A percentile compares a stretch with the other conserved stretches of the same genome.
Conservation (phyloP, 2,329 filamentous ascomycete genomes). For the Trichoderma simmonsii region DNA sequence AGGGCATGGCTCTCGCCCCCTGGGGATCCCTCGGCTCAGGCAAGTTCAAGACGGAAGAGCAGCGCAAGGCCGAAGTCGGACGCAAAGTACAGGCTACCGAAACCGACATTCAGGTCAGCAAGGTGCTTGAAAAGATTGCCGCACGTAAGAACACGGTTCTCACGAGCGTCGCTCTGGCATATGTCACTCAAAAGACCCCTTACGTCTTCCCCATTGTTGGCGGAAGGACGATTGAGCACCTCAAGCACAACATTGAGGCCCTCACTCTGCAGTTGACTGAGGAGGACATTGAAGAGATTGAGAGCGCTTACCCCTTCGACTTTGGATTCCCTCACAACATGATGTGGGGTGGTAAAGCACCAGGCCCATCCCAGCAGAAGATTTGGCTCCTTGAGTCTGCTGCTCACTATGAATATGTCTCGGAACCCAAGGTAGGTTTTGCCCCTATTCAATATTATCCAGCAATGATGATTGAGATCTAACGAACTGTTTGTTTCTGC, state of each 20-base stretch:
- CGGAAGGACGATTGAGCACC: conserved; percentile 65
- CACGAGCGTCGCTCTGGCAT: conserved; percentile 61
- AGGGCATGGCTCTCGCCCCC: conserved; percentile 53
- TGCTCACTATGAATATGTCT: conserved; percentile 51
- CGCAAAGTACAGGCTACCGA: conserved; percentile 43
- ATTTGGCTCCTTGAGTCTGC: conserved; percentile 46
- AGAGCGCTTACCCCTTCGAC: conserved; percentile 59
- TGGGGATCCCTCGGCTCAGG: conserved; percentile 57
- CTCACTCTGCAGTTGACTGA: conserved; percentile 56
- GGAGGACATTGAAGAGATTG: conserved; percentile 65
- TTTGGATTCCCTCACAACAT: conserved; percentile 65
- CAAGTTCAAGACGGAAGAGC: conserved; percentile 41
- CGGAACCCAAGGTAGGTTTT: conserved; percentile 35
- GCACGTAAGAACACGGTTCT: conserved; percentile 41
- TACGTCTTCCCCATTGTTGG: conserved; percentile 74
- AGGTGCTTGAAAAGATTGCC: conserved; percentile 49
- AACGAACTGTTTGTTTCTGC: not conserved
- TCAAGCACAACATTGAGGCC: conserved; percentile 67
- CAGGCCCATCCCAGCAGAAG: conserved; percentile 38
- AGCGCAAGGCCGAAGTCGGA: conserved; percentile 35
- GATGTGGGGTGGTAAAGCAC: conserved; percentile 41
- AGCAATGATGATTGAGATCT: not conserved
- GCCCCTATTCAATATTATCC: not conserved
- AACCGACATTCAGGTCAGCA: conserved; percentile 50
- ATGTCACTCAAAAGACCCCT: conserved; percentile 68